Conservation (phyloP, 2,329 filamentous ascomycete species). For the Botrytis elliptica region DNA sequence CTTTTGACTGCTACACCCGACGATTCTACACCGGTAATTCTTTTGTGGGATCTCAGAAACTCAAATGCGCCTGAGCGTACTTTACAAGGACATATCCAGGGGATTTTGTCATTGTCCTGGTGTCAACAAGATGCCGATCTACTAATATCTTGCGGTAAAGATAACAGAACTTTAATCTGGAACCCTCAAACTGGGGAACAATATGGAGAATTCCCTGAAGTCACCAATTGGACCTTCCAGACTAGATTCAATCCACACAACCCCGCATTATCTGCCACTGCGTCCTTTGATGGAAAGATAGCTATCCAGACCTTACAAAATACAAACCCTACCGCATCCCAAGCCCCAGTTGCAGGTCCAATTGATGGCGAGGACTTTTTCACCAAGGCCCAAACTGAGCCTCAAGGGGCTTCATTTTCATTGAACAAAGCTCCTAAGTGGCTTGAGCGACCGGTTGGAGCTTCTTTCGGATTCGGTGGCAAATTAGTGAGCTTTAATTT, state of each 20-base stretch:
- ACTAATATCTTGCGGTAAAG: conserved; percentile 90
- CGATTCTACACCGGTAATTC: conserved; percentile 82
- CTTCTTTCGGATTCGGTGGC: conserved; percentile 92
- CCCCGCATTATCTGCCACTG: conserved; percentile 87
- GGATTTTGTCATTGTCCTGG: conserved; percentile 92
- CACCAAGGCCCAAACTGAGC: conserved; percentile 85
- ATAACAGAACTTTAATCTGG: conserved; percentile 94
- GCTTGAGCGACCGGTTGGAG: conserved; percentile 81
- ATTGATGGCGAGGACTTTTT: conserved; percentile 96
- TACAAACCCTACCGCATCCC: conserved; percentile 74
- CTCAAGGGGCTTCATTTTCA: conserved; percentile 86
- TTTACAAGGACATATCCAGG: conserved; percentile 89
- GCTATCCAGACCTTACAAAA: conserved; percentile 91
- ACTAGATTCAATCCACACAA: conserved; percentile 93
- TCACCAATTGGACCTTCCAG: conserved; percentile 99
- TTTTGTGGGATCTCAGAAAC: conserved; percentile 94
- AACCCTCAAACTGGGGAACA: conserved; percentile 87
- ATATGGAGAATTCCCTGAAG: conserved; percentile 90
- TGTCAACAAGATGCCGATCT: conserved; percentile 87
- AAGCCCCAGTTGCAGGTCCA: conserved; percentile 64
- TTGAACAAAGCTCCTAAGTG: conserved; percentile 84
- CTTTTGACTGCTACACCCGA: conserved; percentile 89
- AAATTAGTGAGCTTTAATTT: conserved; percentile 78
- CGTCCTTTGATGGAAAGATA: conserved; percentile 96
- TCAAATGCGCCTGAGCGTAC: conserved; percentile 90